Conservation (phyloP, 805 yeast genomes). For the Kodamaea sagamina region DNA sequence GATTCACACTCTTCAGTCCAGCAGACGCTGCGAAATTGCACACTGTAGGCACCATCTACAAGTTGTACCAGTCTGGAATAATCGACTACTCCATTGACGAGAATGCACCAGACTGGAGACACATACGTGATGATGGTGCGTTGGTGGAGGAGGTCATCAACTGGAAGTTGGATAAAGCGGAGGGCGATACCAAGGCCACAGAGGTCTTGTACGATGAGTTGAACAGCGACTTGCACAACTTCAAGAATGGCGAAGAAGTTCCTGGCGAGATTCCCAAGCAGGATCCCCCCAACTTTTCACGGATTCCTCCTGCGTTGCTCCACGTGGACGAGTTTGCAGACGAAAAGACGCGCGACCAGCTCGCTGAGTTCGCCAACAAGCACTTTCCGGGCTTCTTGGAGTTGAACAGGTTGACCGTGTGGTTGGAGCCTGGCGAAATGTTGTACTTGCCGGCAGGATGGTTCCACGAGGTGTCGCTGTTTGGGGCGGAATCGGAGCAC, state of each 20-base stretch:
- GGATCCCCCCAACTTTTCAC: constrained; percentile 73
- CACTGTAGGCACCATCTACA: constrained; percentile 63
- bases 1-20: constrained; percentile 71
- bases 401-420: constrained; percentile 46
- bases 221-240: constrained; percentile 12
- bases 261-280: constrained; percentile 13
- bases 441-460: constrained; percentile 74
- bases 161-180: constrained; percentile 39
- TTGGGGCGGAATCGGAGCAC: constrained; percentile 33
- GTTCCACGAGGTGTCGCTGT: constrained; percentile 80
- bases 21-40: constrained; percentile 56
- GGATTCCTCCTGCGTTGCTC: constrained; percentile 60
- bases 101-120: constrained; percentile 64
- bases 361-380: constrained; percentile 38
- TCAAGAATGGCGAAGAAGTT: constrained; percentile 4
- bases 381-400: constrained; percentile 52
- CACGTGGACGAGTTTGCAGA: constrained; percentile 58
- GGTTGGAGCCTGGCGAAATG: constrained; percentile 64
- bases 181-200: constrained; percentile 12
- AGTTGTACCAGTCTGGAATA: constrained; percentile 60
- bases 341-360: constrained; percentile 18
- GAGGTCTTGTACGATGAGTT: constrained; percentile 17
- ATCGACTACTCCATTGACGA: constrained; percentile 60
- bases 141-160: constrained; percentile 49
- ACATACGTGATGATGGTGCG: constrained; percentile 63